Evolutionary conservation across 306 rosid genomes (phyloP), one percentile per base, ranked within the genome.

Genomic region (Delonix regia): DNA sequence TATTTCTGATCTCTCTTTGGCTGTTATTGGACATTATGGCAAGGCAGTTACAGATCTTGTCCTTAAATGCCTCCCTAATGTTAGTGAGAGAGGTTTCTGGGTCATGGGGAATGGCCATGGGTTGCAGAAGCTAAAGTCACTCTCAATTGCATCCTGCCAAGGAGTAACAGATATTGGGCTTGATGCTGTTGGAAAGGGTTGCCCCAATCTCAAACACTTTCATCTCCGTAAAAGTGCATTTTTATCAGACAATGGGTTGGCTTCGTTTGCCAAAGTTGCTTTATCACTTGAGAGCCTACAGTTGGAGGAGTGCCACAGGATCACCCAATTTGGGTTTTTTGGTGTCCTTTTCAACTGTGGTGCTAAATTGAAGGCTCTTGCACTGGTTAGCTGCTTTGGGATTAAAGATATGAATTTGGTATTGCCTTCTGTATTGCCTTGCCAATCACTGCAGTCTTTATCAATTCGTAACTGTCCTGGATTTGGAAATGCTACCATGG

Each of bases 21-120:
- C 99, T 69, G 96, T 89, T 78, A 89, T 96, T 75, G 99, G 99
- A 42, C 92, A 86, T 80, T 96, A 96, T 68, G 94, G 99, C 24
- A 72, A 78, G 85, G 83, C 91, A 14, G 85, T 93, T 39, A 91
- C 90, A 0, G 89, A 93, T 85, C 93, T 93, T 52, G 86, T 67
- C 64, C 93, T 96, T 12, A 65, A 80, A 66, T 78, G 77, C 84
- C 97, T 96, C 33, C 83, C 89, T 13, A 83, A 86, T 71, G 89
- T 91, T 44, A 85, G 85, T 11, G 94, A 91, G 92, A 90, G 85
- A 85, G 99, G 99, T 41, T 93, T 96, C 84, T 96, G 97, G 98
- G 88, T 90, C 62, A 91, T 96, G 98, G 97, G 93, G 34, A 90
- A 83, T 75, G 89, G 98, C 62, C 94, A 74, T 62, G 99, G 93